Conservation (phyloP, 2,329 filamentous ascomycete genomes). For the Elsinoe necatrix region DNA sequence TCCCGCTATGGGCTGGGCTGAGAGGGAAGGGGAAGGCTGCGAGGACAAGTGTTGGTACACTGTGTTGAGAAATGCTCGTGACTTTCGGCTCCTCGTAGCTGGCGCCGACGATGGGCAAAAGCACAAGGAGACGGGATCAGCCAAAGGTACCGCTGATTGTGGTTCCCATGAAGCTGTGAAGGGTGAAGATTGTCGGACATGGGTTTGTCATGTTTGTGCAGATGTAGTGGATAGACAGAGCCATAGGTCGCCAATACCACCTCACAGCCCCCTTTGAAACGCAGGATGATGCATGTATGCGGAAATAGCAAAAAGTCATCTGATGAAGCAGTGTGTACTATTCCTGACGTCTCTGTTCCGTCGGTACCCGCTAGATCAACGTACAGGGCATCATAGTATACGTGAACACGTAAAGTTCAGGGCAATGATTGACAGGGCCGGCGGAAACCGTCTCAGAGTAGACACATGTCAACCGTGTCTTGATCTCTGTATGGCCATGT, state of each 20-base stretch:
- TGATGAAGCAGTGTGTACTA: background rate
- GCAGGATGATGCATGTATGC: background rate
- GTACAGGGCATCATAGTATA: background rate
- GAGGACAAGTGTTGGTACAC: constrained; percentile 2
- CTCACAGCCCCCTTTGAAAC: background rate
- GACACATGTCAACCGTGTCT: constrained; percentile 1
- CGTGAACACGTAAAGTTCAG: background rate
- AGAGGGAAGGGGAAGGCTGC: background rate
- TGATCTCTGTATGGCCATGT: background rate
- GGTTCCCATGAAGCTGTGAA: background rate
- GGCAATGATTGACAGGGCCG: background rate
- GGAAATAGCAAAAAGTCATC: background rate
- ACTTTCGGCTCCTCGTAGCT: constrained; percentile 7
- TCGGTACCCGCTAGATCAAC: background rate
- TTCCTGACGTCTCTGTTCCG: background rate
- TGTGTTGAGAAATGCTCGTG: constrained; percentile 3
- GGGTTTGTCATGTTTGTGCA: background rate
- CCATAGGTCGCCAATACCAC: background rate
- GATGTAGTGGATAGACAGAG: background rate
- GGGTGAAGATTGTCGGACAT: background rate
- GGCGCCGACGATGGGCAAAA: constrained; percentile 5
- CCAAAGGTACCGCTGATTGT: background rate
- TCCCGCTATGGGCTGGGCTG: background rate
- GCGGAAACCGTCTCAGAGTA: background rate
- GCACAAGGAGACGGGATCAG: background rate